Base-by-base conservation (phyloP, 1,284 basidiomycete species). In the Rhizoctonia solani region DNA sequence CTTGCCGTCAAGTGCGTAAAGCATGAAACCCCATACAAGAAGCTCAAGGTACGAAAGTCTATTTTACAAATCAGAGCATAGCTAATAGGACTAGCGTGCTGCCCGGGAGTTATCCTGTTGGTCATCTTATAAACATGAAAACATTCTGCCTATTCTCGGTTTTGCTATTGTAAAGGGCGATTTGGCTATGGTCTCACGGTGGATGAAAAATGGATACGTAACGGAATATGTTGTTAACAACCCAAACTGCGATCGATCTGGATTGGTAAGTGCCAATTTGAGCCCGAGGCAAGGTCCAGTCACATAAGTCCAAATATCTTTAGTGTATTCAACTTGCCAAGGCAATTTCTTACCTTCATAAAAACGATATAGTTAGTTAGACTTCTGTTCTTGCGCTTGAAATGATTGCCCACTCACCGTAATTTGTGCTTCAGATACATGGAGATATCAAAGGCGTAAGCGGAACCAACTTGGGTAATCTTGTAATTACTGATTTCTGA, bases 391-490 rank as follows among this genome's bases (percentile, higher is more conserved):
- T 27, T 3, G n/a, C 27, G 6, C 32, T 34, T 34, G 32, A 34
- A 4, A 34, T 34, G 11, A 34, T 34, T 4, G 4, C 32, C 4
- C 11, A 44, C 4, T 27, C 37, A 2, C 13, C 21, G 27, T 27
- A 14, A 3, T 8, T 14, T 44, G 3, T 5, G 46, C 16, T 21
- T 13, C 19, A 52, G 54, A 23, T 55, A 19, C 54, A 56, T 25
- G 54, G 54, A 13, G 54, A 56, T 19, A 44, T 56, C 6, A 56
- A 56, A 39, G 54, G 54, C 23, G 54, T 56, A 56, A n/a, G 54
- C 42, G 6, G 25, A 32, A 13, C n/a, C n/a, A n/a, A n/a, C n/a
- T n/a, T n/a, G n/a, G n/a, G n/a, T 14, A 3, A 3, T 3, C 21
- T 4, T 5, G 6, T 54, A 4, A 19, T 14, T 21, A 4, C 23